A percentile compares a stretch with the other conserved stretches of the same genome.
These are phyloP conservation scores for Sugiyamaella chiloensis DNA, from an alignment of 805 yeast species.

Conservation along the genomic window DNA sequence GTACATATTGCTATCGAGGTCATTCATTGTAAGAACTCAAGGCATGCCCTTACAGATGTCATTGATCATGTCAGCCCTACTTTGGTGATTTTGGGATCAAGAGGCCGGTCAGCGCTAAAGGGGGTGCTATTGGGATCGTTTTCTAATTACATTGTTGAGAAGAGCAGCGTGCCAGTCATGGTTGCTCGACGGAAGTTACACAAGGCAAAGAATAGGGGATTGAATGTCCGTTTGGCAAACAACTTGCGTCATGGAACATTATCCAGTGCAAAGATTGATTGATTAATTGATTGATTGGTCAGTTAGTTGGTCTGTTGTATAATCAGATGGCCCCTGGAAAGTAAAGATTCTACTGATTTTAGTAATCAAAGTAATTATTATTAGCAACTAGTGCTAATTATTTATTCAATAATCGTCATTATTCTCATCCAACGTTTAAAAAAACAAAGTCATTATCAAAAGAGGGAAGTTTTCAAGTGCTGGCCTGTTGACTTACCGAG, in stretches of 20 bases:
- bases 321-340: no score
- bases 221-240: constrained; percentile 40
- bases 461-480: no score
- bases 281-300: no score
- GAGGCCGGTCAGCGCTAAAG: constrained; percentile 67
- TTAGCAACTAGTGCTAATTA: no score
- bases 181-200: constrained; percentile 71
- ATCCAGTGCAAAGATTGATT: constrained; percentile 24
- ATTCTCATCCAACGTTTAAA: no score
- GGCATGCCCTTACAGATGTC: constrained; percentile 65
- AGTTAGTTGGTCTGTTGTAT: background rate
- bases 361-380: no score
- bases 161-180: constrained; percentile 74
- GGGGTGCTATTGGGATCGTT: constrained; percentile 73
- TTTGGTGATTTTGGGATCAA: constrained; percentile 70
- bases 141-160: constrained; percentile 68
- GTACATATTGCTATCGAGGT: constrained; percentile 72
- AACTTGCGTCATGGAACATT: constrained; percentile 30
- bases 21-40: constrained; percentile 70
- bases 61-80: constrained; percentile 72
- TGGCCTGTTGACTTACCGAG: background rate
- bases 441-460: no score
- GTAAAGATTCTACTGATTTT: no score
- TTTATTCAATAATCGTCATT: no score
- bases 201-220: constrained; percentile 59